phyloP scores from a whole-genome alignment of 257 asterid species.

The Solanum neorickii region DNA sequence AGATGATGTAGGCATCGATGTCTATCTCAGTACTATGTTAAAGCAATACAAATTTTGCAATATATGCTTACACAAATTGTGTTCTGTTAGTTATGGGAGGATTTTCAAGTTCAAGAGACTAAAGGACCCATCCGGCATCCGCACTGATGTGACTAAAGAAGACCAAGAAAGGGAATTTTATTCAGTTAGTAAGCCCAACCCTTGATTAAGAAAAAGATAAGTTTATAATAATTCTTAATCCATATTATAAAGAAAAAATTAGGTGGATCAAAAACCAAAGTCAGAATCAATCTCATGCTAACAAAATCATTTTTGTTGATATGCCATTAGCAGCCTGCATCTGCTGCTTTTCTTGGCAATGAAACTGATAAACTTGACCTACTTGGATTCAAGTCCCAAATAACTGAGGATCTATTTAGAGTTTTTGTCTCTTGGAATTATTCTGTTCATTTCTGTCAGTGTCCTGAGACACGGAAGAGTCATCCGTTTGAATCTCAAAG shows the following conservation, averaged over 20 bases:
- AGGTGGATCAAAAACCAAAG: neutral
- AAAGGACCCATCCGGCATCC: neutral
- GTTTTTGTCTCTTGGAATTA: constrained; percentile 13
- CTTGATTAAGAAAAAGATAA: neutral
- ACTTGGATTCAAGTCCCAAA: constrained; percentile 36
- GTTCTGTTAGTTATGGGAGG: constrained; percentile 3
- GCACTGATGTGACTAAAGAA: neutral
- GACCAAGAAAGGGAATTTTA: neutral
- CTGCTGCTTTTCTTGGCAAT: constrained; percentile 5
- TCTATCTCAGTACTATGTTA: neutral
- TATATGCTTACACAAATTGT: constrained; percentile 1
- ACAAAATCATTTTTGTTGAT: neutral
- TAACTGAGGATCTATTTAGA: constrained; percentile 22
- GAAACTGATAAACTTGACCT: constrained; percentile 26
- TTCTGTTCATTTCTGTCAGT: constrained; percentile 16
- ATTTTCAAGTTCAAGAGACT: neutral
- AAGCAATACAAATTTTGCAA: neutral
- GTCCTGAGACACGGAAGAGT: constrained; percentile 10
- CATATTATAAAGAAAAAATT: neutral
- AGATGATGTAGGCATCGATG: neutral
- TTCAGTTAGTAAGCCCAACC: neutral
- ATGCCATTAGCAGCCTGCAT: neutral
- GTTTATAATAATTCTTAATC: neutral
- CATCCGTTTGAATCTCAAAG: constrained; percentile 18
- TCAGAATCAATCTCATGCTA: neutral